A percentile compares a stretch with the other conserved stretches of the same genome.
Conservation (phyloP, 2,329 filamentous ascomycete genomes). For the Diaporthe vaccinii region DNA sequence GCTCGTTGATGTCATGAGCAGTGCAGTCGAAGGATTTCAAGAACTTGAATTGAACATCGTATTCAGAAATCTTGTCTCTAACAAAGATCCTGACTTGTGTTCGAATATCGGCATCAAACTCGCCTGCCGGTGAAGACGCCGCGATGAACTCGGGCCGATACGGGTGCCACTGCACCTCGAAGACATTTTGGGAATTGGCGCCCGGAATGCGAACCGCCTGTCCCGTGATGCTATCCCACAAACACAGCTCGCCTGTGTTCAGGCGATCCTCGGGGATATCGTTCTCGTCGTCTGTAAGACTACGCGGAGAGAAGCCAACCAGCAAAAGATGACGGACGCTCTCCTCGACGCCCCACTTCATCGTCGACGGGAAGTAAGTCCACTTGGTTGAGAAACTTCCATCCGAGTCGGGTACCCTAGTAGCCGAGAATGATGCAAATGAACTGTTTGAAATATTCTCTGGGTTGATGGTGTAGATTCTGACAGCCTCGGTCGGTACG, state of each 20-base stretch:
- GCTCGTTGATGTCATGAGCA: constrained; percentile 73
- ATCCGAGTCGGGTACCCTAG: constrained; percentile 48
- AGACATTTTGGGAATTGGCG: constrained; percentile 70
- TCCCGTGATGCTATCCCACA: constrained; percentile 67
- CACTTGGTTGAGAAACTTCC: constrained; percentile 61
- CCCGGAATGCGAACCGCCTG: constrained; percentile 62
- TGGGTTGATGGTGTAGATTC: constrained; percentile 65
- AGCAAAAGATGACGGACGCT: constrained; percentile 65
- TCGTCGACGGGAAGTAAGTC: constrained; percentile 74
- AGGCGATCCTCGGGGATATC: constrained; percentile 71
- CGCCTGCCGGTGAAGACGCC: constrained; percentile 67
- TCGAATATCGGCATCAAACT: constrained; percentile 58
- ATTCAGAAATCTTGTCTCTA: constrained; percentile 44
- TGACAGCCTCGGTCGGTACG: constrained; percentile 65
- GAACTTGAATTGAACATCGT: constrained; percentile 56
- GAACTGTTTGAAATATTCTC: constrained; percentile 53
- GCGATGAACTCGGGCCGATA: constrained; percentile 65
- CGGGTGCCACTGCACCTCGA: constrained; percentile 76
- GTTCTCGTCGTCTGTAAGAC: constrained; percentile 63
- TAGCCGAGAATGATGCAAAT: constrained; percentile 58
- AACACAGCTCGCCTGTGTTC: constrained; percentile 71
- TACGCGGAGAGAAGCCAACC: constrained; percentile 74
- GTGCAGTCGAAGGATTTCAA: constrained; percentile 70
- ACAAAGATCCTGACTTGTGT: constrained; percentile 72
- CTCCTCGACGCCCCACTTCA: constrained; percentile 69